Evolutionary conservation across 2,329 filamentous ascomycete genomes (phyloP), one percentile per base, ranked within the genome.

Genomic region (Didymella sp.): DNA sequence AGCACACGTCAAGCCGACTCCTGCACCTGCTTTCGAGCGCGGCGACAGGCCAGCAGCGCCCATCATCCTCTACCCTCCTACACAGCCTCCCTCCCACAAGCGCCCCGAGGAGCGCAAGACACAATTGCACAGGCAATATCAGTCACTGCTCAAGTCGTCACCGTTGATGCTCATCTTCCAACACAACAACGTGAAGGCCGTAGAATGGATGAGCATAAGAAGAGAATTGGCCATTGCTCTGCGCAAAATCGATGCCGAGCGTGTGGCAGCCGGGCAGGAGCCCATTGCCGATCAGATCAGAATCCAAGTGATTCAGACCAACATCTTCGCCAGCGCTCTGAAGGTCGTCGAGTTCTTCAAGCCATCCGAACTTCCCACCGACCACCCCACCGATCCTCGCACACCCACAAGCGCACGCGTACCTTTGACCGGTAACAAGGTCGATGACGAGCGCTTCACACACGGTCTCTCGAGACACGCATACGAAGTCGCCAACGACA

Each of bases 161-260:
- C 92, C 93, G 37, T 78, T 97, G 59, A 88, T 96, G 66, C 84
- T 97, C 57, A 84, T 97, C 70, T 96, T 97, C 82, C 88, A 91
- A 73, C 88, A 91, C 80, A 90, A 89, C 79, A 91, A 90, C 69
- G 80, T 91, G 56, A 86, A 85, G 70, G 88, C 92, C 3, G 81
- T 85, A 41, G 90, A 94, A 81, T 92, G 89, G 87, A 82, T 85
- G 38, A 85, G 85, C 41, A 86, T 94, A 67, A 82, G 90, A 49
- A 84, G 90, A 53, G 90, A 93, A 76, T 76, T 94, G 21, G 80
- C 79, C 12, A 78, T 77, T 22, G 87, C 87, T 0, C 73, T 91
- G 54, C 75, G 76, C 28, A 89, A 87, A 65, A 81, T 89, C 3
- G 90, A 94, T 80, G 89, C 69, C 80, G 88, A 79, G 86, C 86